Evolutionary conservation across 1,139 yeast genomes (phyloP).

Genomic region (Debaryomyces coudertii): DNA sequence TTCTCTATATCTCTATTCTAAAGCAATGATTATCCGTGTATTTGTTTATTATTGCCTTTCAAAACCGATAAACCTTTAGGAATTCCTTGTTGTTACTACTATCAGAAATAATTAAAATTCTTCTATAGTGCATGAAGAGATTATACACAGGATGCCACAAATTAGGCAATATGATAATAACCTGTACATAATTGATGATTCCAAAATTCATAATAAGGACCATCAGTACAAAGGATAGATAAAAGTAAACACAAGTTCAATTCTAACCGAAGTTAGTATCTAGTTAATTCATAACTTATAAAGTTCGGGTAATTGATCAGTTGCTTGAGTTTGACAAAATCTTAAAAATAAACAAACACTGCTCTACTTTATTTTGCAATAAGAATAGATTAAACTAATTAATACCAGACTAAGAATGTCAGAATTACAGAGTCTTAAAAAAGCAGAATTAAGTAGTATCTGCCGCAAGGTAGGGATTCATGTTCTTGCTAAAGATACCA

Average conservation of each 20-base stretch:
- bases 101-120: background rate
- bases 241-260: slow-evolving; percentile 8
- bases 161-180: slow-evolving; percentile 6
- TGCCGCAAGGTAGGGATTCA: slow-evolving; percentile 40
- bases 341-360: slow-evolving; percentile 2
- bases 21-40: background rate
- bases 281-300: slow-evolving; percentile 1
- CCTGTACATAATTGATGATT: slow-evolving; percentile 2
- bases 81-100: slow-evolving; percentile 3
- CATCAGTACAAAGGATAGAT: slow-evolving; percentile 5
- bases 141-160: background rate
- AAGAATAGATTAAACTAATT: background rate
- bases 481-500: slow-evolving; percentile 44
- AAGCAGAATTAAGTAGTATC: slow-evolving; percentile 43
- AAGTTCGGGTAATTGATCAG: slow-evolving; percentile 5
- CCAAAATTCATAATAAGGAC: slow-evolving; percentile 2
- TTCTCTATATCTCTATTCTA: background rate
- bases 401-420: slow-evolving; percentile 22
- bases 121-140: background rate
- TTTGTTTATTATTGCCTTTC: slow-evolving; percentile 3
- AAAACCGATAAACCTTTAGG: background rate
- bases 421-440: slow-evolving; percentile 34
- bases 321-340: slow-evolving; percentile 2
- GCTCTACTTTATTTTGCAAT: background rate
- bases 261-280: background rate